These are phyloP conservation scores for Neofusicoccum cordaticola DNA, from an alignment of 2,329 filamentous ascomycete species.

Conservation along the genomic window DNA sequence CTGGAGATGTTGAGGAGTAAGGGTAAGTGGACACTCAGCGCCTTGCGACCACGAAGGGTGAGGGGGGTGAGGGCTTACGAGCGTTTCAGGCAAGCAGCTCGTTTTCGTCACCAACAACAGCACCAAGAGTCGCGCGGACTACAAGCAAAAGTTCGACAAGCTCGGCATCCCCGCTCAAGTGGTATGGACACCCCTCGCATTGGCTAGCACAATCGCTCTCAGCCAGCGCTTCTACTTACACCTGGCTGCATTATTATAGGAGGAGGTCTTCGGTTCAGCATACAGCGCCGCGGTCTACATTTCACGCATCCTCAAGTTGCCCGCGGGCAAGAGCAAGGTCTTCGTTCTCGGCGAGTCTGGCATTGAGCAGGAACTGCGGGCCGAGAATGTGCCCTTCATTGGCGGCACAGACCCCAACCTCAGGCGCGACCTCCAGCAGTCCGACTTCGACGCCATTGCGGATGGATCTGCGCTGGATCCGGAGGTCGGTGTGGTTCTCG, in stretches of 20 bases:
- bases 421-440: conserved; percentile 73
- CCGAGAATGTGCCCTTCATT: conserved; percentile 75
- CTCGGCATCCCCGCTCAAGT: conserved; percentile 76
- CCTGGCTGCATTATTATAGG: conserved; percentile 41
- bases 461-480: conserved; percentile 73
- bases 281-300: conserved; percentile 98
- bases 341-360: conserved; percentile 90
- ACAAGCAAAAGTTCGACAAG: conserved; percentile 82
- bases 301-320: conserved; percentile 80
- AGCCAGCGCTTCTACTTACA: neutral
- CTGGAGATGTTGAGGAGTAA: conserved; percentile 76
- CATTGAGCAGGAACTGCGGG: conserved; percentile 81
- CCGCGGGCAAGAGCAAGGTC: conserved; percentile 81
- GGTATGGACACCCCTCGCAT: conserved; percentile 35
- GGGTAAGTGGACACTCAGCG: conserved; percentile 54
- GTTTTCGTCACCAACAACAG: conserved; percentile 99
- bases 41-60: neutral
- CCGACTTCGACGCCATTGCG: conserved; percentile 77
- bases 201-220: neutral
- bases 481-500: conserved; percentile 84
- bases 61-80: neutral
- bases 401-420: conserved; percentile 81
- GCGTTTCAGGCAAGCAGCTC: conserved; percentile 71
- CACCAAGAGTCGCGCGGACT: conserved; percentile 90
- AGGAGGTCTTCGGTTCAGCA: conserved; percentile 93